Conservation (phyloP, 768 basidiomycete species). For the Russula abietina region DNA sequence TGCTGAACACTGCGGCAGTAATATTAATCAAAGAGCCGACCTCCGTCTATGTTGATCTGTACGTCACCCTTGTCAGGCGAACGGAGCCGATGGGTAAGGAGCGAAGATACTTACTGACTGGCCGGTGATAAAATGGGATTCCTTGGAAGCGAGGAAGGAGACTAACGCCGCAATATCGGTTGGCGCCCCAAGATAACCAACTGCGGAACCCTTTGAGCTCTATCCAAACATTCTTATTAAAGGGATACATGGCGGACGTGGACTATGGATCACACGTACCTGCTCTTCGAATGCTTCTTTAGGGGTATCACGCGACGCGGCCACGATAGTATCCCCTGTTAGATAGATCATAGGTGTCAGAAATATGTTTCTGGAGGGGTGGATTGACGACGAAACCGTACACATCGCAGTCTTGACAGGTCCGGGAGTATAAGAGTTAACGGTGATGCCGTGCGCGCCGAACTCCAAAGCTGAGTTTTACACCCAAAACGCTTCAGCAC, state of each 20-base stretch:
- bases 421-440: conserved; percentile 27
- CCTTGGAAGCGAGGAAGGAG: conserved; percentile 32
- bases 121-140: conserved; percentile 32
- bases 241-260: too few species aligned
- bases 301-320: background rate
- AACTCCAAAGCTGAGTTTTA: conserved; percentile 23
- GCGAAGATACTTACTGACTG: conserved; percentile 18
- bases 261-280: background rate
- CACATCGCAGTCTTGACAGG: conserved; percentile 23
- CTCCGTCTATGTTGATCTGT: conserved; percentile 21
- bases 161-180: conserved; percentile 31
- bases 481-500: background rate
- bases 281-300: conserved; percentile 15
- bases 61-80: conserved; percentile 2
- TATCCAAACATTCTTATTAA: background rate
- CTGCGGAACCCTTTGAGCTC: conserved; percentile 19
- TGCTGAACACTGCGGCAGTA: background rate
- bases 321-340: conserved; percentile 16
- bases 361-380: background rate
- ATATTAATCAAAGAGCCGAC: conserved; percentile 18
- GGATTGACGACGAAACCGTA: background rate
- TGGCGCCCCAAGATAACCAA: conserved; percentile 25
- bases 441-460: conserved; percentile 25
- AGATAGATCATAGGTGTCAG: background rate
- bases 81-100: background rate